These are phyloP conservation scores for Microsporum ferrugineum DNA, from an alignment of 2,329 filamentous ascomycete species.

Conservation along the genomic window DNA sequence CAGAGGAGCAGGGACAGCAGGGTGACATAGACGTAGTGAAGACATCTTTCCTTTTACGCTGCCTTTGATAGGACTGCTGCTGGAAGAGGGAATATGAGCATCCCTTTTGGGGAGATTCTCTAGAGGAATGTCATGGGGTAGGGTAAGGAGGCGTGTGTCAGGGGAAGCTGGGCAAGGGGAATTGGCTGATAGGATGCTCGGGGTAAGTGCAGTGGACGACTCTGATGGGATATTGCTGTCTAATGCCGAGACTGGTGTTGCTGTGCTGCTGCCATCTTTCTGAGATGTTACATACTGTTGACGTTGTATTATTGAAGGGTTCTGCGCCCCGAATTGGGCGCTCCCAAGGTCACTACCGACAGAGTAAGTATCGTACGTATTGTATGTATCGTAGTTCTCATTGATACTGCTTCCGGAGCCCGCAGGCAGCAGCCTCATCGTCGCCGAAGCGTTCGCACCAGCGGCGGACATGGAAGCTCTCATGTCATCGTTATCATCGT, in stretches of 20 bases:
- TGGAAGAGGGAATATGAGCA: background rate
- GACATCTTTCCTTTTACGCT: background rate
- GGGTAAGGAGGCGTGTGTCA: constrained; percentile 1
- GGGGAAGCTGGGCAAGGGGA: background rate
- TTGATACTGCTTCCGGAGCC: constrained; percentile 3
- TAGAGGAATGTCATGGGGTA: background rate
- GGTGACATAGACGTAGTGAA: background rate
- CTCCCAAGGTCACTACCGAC: constrained; percentile 10
- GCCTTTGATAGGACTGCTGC: background rate
- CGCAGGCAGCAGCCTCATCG: constrained; percentile 37
- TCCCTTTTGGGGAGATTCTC: background rate
- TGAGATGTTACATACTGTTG: constrained; percentile 28
- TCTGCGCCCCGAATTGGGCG: constrained; percentile 7
- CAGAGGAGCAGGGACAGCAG: constrained; percentile 11
- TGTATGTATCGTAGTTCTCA: background rate
- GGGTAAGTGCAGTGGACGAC: background rate
- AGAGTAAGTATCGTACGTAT: constrained; percentile 6
- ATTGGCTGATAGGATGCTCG: background rate
- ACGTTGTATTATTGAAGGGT: constrained; percentile 9
- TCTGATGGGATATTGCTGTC: background rate
- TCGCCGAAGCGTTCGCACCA: constrained; percentile 26
- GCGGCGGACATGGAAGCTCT: constrained; percentile 12
- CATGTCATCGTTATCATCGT: constrained; percentile 23
- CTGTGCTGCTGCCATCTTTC: background rate
- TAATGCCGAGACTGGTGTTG: background rate